phyloP scores from a whole-genome alignment of 75 land plant genomes.

The Selaginella tamariscina region DNA sequence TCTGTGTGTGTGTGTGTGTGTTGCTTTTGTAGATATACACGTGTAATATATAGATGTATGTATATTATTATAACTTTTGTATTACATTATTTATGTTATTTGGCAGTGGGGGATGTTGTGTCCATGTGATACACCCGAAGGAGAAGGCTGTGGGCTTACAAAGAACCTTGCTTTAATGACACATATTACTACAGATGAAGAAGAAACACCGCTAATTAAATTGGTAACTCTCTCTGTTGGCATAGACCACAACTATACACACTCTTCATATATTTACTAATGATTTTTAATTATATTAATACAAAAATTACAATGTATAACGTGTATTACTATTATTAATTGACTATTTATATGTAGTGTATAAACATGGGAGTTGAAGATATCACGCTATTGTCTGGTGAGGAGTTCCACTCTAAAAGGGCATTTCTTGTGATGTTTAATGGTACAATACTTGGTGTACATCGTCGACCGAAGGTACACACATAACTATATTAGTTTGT shows the following conservation, averaged over 20 bases:
- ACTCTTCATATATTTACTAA: neutral
- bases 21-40: no score
- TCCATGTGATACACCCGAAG: conserved; percentile 99
- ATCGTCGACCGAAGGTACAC: conserved; percentile 62
- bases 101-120: conserved; percentile 99
- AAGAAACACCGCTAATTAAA: conserved; percentile 65
- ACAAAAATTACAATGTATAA: no score
- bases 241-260: no score
- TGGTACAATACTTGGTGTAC: conserved; percentile 88
- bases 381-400: conserved; percentile 61
- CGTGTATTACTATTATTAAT: neutral
- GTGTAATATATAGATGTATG: no score
- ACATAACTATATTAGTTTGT: neutral
- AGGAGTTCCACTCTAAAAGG: conserved; percentile 66
- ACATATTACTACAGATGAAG: conserved; percentile 97
- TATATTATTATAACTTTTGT: no score
- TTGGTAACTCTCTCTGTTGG: no score
- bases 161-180: conserved; percentile 96
- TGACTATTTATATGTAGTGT: conserved; percentile 32
- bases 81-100: conserved; percentile 3
- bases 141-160: conserved; percentile 92
- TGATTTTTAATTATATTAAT: no score
- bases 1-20: no score
- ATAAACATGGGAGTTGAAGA: conserved; percentile 80
- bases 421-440: conserved; percentile 79